phyloP scores from a whole-genome alignment of 345 rosid species.

The Arabidopsis suecica region DNA sequence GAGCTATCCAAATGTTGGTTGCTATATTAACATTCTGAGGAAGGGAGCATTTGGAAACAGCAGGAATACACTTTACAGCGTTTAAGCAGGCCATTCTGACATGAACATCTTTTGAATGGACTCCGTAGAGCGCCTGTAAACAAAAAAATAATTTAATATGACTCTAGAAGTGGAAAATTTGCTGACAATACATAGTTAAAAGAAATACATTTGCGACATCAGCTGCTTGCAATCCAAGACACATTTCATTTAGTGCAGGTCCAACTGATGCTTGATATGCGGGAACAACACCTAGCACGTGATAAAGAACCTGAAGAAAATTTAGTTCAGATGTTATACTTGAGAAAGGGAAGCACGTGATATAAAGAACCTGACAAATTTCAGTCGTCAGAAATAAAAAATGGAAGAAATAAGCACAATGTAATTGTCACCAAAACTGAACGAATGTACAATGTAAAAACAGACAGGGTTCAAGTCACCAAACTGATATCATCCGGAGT shows the following conservation, averaged over 20 bases:
- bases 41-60: conserved; percentile 73
- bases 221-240: conserved; percentile 86
- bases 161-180: conserved; percentile 6
- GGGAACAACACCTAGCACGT: conserved; percentile 86
- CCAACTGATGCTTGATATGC: conserved; percentile 83
- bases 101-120: conserved; percentile 92
- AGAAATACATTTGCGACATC: conserved; percentile 81
- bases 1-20: conserved; percentile 89
- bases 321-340: conserved; percentile 13
- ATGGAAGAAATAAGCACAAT: background rate
- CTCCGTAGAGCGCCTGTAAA: conserved; percentile 84
- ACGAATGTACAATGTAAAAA: conserved; percentile 17
- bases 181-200: conserved; percentile 13
- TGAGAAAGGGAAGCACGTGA: background rate
- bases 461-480: conserved; percentile 35
- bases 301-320: conserved; percentile 78
- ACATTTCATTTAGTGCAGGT: conserved; percentile 88
- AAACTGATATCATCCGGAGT: conserved; percentile 91
- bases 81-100: conserved; percentile 97
- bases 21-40: conserved; percentile 79
- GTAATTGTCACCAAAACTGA: conserved; percentile 3
- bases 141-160: conserved; percentile 28
- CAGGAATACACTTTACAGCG: conserved; percentile 93
- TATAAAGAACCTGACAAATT: too few species aligned
- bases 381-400: background rate